Evolutionary conservation across 352 stramenopile genomes (phyloP).

Genomic region (Saprolegnia diclina): DNA sequence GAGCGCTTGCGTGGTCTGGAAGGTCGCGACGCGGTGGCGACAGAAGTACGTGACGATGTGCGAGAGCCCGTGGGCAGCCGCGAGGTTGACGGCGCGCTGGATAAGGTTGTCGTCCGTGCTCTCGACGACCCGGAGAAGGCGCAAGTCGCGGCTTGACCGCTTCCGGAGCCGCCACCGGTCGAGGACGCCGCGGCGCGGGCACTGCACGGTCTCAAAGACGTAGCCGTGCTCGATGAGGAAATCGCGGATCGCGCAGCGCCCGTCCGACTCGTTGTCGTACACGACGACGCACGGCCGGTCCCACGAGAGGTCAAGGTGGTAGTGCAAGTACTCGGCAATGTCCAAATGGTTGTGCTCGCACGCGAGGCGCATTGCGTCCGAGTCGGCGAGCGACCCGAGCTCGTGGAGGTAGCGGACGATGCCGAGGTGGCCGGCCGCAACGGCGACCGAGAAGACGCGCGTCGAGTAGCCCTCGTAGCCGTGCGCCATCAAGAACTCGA

Average conservation of each 20-base stretch:
- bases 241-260: not conserved
- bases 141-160: not conserved
- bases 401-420: constrained; percentile 4
- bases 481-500: constrained; percentile 6
- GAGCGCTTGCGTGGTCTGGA: not conserved
- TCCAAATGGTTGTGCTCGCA: constrained; percentile 9
- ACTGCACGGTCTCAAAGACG: not conserved
- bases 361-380: constrained; percentile 7
- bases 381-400: constrained; percentile 8
- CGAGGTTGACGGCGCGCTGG: constrained; percentile 5
- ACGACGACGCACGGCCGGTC: constrained; percentile 3
- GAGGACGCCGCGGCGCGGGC: not conserved
- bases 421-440: not conserved
- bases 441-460: constrained; percentile 1
- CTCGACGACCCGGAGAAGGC: not conserved
- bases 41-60: constrained; percentile 9
- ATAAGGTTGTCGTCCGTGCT: constrained; percentile 8
- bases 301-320: constrained; percentile 6
- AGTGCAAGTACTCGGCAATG: constrained; percentile 8
- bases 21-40: not conserved
- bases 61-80: not conserved
- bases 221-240: constrained; percentile 9
- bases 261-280: not conserved
- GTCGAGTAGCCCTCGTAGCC: constrained; percentile 12
- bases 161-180: constrained; percentile 10